A percentile compares a stretch with the other conserved stretches of the same genome.
These are phyloP conservation scores for Ochromonas danica DNA, from an alignment of 108 stramenopile genomes.

Conservation along the genomic window DNA sequence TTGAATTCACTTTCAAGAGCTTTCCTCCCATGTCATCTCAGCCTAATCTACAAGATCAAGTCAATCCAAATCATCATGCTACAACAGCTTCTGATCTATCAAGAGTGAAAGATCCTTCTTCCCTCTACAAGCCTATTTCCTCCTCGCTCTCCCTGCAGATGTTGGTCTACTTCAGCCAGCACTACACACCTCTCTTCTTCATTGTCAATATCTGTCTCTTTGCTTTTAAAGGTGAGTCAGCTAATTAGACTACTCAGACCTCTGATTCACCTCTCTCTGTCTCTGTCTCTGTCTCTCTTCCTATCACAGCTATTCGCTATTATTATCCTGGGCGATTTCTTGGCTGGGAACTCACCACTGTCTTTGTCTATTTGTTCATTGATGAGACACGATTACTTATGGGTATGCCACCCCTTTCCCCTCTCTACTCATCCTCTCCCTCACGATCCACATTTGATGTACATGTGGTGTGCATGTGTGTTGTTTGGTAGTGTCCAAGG, in stretches of 20 bases:
- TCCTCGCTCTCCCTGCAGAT: not conserved
- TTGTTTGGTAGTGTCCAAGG: not conserved
- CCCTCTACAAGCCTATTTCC: no score
- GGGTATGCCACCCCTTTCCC: not conserved
- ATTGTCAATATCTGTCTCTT: not conserved
- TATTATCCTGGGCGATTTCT: constrained; percentile 23
- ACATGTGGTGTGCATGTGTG: no score
- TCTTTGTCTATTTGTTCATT: not conserved
- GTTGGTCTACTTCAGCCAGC: not conserved
- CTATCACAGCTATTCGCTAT: constrained; percentile 1
- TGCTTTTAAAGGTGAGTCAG: constrained; percentile 21
- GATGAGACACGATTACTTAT: not conserved
- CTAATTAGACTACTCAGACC: no score
- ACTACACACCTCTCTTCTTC: constrained; percentile 1
- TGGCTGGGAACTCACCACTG: not conserved
- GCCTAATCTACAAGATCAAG: no score
- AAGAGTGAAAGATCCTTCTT: no score
- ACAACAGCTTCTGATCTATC: no score
- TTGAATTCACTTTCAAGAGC: no score
- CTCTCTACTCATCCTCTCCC: no score
- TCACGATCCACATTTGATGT: no score
- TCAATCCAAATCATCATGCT: no score
- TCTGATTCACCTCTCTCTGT: no score
- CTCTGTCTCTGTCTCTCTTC: constrained; percentile 1
- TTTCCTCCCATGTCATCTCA: no score